A percentile compares a stretch with the other conserved stretches of the same genome.
Evolutionary conservation across 371 early-diverging fungal genomes (phyloP).

Genomic region (Circinella minor): DNA sequence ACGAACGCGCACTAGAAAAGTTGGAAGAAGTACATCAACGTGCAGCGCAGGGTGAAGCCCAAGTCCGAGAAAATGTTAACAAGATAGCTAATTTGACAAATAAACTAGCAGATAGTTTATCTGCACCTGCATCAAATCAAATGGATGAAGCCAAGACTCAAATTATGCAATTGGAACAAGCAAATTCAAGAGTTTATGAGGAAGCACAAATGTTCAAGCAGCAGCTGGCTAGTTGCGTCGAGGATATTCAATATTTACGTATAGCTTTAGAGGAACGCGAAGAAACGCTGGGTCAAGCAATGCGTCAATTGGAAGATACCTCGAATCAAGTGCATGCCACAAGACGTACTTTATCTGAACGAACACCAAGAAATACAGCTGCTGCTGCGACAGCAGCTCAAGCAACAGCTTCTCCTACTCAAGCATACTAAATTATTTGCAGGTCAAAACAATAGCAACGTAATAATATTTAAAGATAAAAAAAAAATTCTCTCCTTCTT

Average conservation of each 20-base stretch:
- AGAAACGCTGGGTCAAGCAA: slow-evolving; percentile 46
- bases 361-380: slow-evolving; percentile 24
- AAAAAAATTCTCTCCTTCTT: not conserved
- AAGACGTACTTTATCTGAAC: slow-evolving; percentile 62
- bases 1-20: slow-evolving; percentile 50
- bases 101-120: slow-evolving; percentile 21
- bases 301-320: slow-evolving; percentile 54
- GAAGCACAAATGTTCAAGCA: slow-evolving; percentile 57
- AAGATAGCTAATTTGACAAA: slow-evolving; percentile 28
- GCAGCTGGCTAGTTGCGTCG: slow-evolving; percentile 53
- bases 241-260: slow-evolving; percentile 50
- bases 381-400: not conserved
- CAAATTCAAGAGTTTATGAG: slow-evolving; percentile 55
- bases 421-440: slow-evolving; percentile 3
- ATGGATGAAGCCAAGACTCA: slow-evolving; percentile 57
- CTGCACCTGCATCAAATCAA: slow-evolving; percentile 12
- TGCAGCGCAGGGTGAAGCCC: slow-evolving; percentile 45
- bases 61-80: slow-evolving; percentile 39
- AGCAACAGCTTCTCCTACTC: slow-evolving; percentile 8
- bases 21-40: slow-evolving; percentile 43
- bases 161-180: slow-evolving; percentile 59
- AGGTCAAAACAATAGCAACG: not conserved
- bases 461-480: not conserved
- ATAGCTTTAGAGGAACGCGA: slow-evolving; percentile 53
- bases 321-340: slow-evolving; percentile 62